Evolutionary conservation across 306 rosid species (phyloP).

Genomic region (Parietaria judaica): DNA sequence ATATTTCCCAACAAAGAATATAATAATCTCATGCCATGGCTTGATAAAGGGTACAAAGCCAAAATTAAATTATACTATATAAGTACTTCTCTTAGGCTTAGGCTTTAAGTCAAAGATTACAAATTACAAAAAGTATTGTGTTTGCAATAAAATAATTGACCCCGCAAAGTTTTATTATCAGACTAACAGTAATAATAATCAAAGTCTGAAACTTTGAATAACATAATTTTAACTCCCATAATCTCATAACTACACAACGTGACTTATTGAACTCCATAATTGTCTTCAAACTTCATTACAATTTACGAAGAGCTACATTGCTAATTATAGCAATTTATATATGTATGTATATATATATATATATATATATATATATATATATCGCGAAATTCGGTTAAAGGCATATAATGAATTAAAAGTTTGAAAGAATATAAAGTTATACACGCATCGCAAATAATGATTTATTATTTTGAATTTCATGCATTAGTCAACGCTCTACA

Average conservation of each 20-base stretch:
- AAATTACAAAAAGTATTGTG: conserved; percentile 14
- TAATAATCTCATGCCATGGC: neutral
- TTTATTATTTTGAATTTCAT: too few species aligned
- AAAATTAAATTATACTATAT: neutral
- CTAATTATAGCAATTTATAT: too few species aligned
- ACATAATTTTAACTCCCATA: neutral
- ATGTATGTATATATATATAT: too few species aligned
- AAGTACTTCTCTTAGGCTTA: conserved; percentile 26
- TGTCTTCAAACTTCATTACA: conserved; percentile 10
- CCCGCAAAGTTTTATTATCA: conserved; percentile 20
- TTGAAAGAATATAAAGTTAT: too few species aligned
- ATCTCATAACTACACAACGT: conserved; percentile 17
- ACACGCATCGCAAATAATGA: too few species aligned
- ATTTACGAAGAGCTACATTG: neutral
- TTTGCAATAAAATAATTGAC: conserved; percentile 14
- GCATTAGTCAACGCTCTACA: too few species aligned
- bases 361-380: too few species aligned
- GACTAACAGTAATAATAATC: conserved; percentile 8
- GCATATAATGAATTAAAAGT: too few species aligned
- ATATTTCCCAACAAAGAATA: conserved; percentile 4
- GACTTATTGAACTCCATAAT: conserved; percentile 15
- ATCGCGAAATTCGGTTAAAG: too few species aligned
- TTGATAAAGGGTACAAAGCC: neutral
- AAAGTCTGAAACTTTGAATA: neutral
- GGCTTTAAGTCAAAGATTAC: conserved; percentile 31